Base-by-base conservation (phyloP, 2,329 filamentous ascomycete species). In the Penicillium polonicum region DNA sequence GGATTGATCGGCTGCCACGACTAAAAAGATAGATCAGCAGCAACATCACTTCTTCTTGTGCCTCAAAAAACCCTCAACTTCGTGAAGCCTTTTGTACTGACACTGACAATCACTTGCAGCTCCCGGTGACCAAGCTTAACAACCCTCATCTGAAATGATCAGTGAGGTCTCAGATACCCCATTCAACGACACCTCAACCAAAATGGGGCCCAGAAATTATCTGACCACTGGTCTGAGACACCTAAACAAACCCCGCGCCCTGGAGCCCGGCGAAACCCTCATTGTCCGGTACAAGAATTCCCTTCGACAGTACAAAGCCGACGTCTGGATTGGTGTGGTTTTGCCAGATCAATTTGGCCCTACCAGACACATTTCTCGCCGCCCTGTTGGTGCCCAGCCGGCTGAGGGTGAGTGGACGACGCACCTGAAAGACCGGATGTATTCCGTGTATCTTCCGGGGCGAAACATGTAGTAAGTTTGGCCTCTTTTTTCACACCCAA, bases 391-490 rank as follows among this genome's bases (percentile, higher is more conserved):
- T 2, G 55, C 60, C 23, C 46, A 54, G 17, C 42, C 43, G 1
- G 3, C 25, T 3, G 52, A 52, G 7, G 52, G 59, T 19, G 17
- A 8, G 5, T 63, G 62, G 62, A 27, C 5, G 1, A 57, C 43
- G 1, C 45, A 56, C 2, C 19, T 25, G 2, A 51, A 36, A 13
- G 62, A 63, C 19, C 52, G 61, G 1, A 19, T 48, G 0, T 63
- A 65, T 25, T 48, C 62, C 5, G 10, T 58, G 6, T 63, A 61
- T 25, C 44, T 65, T 12, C 60, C 61, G 2, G 59, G 52, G 1
- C 38, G 57, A 19, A 65, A 65, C 19, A 60, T 49, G 48, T 63
- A 46, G 62, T 65, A 52, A 61, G 61, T 60, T 48, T 21, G 19
- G 2, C 29, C 17, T 55, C 43, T 19, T 51, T 52, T 56, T 45